Base-by-base conservation (phyloP, 345 rosid species). In the Pseudoturritis turrita region DNA sequence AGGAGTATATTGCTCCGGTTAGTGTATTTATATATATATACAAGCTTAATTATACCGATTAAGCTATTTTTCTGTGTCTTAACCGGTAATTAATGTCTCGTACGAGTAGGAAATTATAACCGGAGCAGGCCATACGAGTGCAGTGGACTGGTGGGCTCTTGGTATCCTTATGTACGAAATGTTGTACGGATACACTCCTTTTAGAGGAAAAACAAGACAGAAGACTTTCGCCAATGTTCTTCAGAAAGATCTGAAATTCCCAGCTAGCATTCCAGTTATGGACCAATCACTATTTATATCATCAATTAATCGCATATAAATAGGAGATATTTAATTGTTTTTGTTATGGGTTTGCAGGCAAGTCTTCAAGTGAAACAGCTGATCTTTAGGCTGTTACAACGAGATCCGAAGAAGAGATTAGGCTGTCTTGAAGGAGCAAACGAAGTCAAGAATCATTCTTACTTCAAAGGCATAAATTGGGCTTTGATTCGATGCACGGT, bases 71-170 rank as follows among this genome's bases (percentile, higher is more conserved):
- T 2, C 22, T n/a, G 8, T 25, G 22, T 21, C 2, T 45, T 75
- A 58, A 67, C 68, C 18, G 25, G n/a, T 14, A 47, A 36, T 4
- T 53, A 23, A 45, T 61, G 51, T 75, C 57, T 78, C 64, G 25
- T 43, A 33, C 33, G 2, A 11, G 75, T 81, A 94, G 98, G 98
- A 94, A 82, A 91, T 94, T 55, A 88, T 94, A 75, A 52, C 79
- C 66, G 98, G 90, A 6, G 90, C 91, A 47, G 97, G 98, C 31
- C 97, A 94, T 76, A 89, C 90, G 0, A 94, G 98, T 82, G 97
- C 97, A 50, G 97, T 94, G 71, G 98, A 94, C 81, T 91, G 98
- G 98, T 94, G 98, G 98, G 98, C 98, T 67, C 88, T 91, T 68
- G 98, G 98, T 7, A 85, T 94, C 64, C 97, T 91, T 79, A 81